Conservation (phyloP, 2,329 filamentous ascomycete genomes). For the Zymoseptoria brevis region DNA sequence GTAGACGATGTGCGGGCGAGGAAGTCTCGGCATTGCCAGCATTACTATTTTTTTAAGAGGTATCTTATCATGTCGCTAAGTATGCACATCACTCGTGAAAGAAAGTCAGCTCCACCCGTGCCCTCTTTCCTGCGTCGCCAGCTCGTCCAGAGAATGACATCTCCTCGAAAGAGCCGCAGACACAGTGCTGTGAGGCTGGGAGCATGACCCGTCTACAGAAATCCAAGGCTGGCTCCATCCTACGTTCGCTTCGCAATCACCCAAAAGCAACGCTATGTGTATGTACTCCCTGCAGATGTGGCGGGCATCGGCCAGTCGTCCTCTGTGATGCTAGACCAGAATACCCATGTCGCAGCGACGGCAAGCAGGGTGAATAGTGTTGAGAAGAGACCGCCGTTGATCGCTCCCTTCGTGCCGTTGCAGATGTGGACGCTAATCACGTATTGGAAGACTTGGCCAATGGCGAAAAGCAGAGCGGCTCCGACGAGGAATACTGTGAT, state of each 20-base stretch:
- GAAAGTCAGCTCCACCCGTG: neutral
- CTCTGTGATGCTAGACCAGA: conserved; percentile 99
- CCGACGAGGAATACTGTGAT: conserved; percentile 61
- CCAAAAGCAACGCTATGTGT: conserved; percentile 22
- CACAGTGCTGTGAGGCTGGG: neutral
- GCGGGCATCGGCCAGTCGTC: conserved; percentile 79
- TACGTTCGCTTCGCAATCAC: neutral
- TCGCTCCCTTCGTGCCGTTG: conserved; percentile 69
- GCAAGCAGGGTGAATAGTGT: conserved; percentile 83
- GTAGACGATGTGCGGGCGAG: no score
- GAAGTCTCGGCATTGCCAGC: neutral
- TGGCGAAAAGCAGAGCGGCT: conserved; percentile 74
- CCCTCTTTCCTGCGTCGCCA: neutral
- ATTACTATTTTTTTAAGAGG: neutral
- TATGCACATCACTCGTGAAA: neutral
- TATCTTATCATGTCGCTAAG: neutral
- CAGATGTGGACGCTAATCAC: conserved; percentile 88
- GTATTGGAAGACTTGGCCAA: conserved; percentile 95
- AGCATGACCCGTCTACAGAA: neutral
- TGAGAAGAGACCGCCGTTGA: conserved; percentile 88
- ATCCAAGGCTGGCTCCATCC: neutral
- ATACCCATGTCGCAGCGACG: conserved; percentile 79
- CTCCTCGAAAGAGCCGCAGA: neutral
- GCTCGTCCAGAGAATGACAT: neutral
- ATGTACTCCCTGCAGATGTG: conserved; percentile 31